phyloP scores from a whole-genome alignment of 2,329 filamentous ascomycete species.

The Pseudogymnoascus sp. region DNA sequence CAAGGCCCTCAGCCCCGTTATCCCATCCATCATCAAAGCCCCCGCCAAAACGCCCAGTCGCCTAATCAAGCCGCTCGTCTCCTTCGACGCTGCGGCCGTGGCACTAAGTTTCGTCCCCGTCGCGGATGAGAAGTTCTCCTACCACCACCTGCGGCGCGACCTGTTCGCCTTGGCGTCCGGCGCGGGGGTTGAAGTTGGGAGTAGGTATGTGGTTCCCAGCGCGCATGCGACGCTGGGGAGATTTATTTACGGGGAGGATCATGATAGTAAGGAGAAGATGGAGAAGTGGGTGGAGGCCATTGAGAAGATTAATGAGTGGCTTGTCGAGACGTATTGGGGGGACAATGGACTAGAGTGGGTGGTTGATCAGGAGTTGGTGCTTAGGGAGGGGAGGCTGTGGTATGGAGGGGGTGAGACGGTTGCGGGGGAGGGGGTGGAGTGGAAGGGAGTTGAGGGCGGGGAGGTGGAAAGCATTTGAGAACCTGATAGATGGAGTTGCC shows the following conservation, averaged over 20 bases:
- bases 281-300: constrained; percentile 59
- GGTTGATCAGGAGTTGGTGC: constrained; percentile 44
- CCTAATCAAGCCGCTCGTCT: constrained; percentile 73
- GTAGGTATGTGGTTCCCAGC: constrained; percentile 80
- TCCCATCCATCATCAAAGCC: constrained; percentile 52
- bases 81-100: constrained; percentile 76
- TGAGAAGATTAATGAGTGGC: constrained; percentile 61
- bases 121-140: constrained; percentile 64
- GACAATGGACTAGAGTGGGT: neutral
- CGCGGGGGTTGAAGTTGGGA: constrained; percentile 61
- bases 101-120: constrained; percentile 79
- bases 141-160: constrained; percentile 83
- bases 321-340: constrained; percentile 34
- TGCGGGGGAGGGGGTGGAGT: constrained; percentile 8
- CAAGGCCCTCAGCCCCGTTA: constrained; percentile 42
- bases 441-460: neutral
- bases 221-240: constrained; percentile 83
- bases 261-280: constrained; percentile 44
- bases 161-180: constrained; percentile 54
- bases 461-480: neutral
- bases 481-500: neutral
- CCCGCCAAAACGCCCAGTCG: constrained; percentile 63
- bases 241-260: constrained; percentile 63
- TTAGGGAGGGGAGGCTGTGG: constrained; percentile 69
- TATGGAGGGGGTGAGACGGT: constrained; percentile 77